Evolutionary conservation across 805 yeast species (phyloP).

Genomic region (Saturnispora serradocipensis): DNA sequence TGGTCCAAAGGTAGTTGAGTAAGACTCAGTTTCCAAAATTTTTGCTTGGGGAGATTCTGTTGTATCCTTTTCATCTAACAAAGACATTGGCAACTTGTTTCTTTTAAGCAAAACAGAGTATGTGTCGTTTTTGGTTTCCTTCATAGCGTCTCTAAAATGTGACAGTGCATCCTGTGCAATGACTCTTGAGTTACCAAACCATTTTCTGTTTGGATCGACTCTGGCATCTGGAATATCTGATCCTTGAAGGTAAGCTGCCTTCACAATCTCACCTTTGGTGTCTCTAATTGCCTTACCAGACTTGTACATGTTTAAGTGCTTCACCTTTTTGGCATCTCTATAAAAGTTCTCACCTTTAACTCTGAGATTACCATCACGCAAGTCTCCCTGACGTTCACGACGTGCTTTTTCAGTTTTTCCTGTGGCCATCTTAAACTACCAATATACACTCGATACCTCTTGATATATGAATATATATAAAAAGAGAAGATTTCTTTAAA

Average conservation of each 20-base stretch:
- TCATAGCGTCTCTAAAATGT: conserved; percentile 91
- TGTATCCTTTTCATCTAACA: conserved; percentile 79
- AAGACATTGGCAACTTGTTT: conserved; percentile 92
- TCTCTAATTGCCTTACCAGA: conserved; percentile 82
- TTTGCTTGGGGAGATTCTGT: conserved; percentile 67
- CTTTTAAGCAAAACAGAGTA: conserved; percentile 82
- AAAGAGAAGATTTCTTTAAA: not conserved
- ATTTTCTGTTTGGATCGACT: conserved; percentile 90
- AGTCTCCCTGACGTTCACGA: conserved; percentile 71
- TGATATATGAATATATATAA: not conserved
- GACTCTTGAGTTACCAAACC: conserved; percentile 97
- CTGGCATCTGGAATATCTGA: conserved; percentile 85
- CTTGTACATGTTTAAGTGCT: conserved; percentile 86
- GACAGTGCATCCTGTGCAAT: conserved; percentile 93
- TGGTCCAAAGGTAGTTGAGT: conserved; percentile 80
- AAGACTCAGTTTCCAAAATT: conserved; percentile 84
- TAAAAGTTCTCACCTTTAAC: conserved; percentile 97
- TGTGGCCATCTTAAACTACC: conserved; percentile 59
- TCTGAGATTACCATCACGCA: conserved; percentile 82
- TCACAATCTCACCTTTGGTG: conserved; percentile 76
- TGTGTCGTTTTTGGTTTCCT: conserved; percentile 69
- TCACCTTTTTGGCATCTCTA: conserved; percentile 86
- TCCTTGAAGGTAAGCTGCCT: conserved; percentile 83
- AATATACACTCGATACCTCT: not conserved
- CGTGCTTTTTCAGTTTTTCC: conserved; percentile 87